Conservation (phyloP, 495 filamentous ascomycete genomes). For the Pyrenula aspistea region DNA sequence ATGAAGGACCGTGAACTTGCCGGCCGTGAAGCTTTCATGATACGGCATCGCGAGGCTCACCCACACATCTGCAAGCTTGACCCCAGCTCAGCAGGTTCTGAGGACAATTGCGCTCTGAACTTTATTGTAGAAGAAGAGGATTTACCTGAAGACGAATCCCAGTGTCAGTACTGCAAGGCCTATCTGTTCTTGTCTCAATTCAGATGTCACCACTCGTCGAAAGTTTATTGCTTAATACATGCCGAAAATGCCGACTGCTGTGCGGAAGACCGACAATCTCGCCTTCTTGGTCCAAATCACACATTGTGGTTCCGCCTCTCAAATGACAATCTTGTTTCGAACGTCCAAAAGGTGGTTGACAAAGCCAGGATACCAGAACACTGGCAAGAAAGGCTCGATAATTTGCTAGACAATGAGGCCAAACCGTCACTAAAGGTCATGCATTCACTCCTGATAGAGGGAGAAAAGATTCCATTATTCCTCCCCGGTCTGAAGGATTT, state of each 20-base stretch:
- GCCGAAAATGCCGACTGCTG: conserved; percentile 72
- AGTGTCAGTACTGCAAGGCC: conserved; percentile 83
- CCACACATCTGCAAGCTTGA: conserved; percentile 34
- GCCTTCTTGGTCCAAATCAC: conserved; percentile 50
- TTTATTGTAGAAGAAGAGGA: conserved; percentile 54
- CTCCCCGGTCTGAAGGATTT: conserved; percentile 73
- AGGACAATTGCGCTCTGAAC: conserved; percentile 24
- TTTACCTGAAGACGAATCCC: conserved; percentile 77
- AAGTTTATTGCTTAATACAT: conserved; percentile 68
- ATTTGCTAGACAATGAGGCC: conserved; percentile 65
- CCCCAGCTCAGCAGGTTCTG: conserved; percentile 9
- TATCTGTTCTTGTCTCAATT: conserved; percentile 89
- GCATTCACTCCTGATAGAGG: conserved; percentile 76
- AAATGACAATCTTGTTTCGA: conserved; percentile 51
- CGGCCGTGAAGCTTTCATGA: conserved; percentile 54
- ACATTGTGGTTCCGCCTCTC: conserved; percentile 63
- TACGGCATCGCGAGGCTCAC: conserved; percentile 45
- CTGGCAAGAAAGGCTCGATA: conserved; percentile 87
- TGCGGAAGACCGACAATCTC: conserved; percentile 45
- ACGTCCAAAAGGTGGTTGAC: conserved; percentile 69
- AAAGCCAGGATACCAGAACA: conserved; percentile 74
- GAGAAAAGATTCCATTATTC: conserved; percentile 93
- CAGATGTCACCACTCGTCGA: conserved; percentile 63
- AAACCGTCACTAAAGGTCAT: conserved; percentile 79
- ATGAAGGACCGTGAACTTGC: conserved; percentile 60